These are phyloP conservation scores for Colletotrichum sp. DNA, from an alignment of 2,329 filamentous ascomycete species.

Conservation along the genomic window DNA sequence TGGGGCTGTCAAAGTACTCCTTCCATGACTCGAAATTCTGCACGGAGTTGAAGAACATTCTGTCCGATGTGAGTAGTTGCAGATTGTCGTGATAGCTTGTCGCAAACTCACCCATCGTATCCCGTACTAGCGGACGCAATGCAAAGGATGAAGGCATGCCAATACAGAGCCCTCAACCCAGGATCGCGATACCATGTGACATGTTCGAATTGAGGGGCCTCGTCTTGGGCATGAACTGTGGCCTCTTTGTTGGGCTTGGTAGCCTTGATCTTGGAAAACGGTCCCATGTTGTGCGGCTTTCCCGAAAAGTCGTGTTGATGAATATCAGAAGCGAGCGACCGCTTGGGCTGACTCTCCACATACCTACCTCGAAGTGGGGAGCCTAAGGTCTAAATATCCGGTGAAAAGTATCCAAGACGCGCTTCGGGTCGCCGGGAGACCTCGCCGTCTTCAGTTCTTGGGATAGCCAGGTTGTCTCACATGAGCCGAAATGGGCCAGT, in stretches of 20 bases:
- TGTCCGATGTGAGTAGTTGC: slow-evolving; percentile 21
- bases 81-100: no score
- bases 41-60: slow-evolving; percentile 50
- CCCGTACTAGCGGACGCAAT: slow-evolving; percentile 62
- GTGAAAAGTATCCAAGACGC: not conserved
- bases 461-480: not conserved
- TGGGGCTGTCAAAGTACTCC: slow-evolving; percentile 50
- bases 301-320: fast-evolving
- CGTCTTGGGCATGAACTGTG: slow-evolving; percentile 40
- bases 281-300: not conserved
- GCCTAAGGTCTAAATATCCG: not conserved
- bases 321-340: not conserved
- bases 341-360: not conserved
- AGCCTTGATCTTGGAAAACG: not conserved
- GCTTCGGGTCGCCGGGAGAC: not conserved
- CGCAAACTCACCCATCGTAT: slow-evolving; percentile 55
- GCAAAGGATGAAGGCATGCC: slow-evolving; percentile 55
- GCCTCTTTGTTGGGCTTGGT: slow-evolving; percentile 9
- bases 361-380: not conserved
- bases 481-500: not conserved
- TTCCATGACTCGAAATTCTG: slow-evolving; percentile 51
- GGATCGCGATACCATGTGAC: slow-evolving; percentile 60
- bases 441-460: not conserved
- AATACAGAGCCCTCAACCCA: slow-evolving; percentile 60
- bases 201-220: slow-evolving; percentile 53